Evolutionary conservation across 2,329 filamentous ascomycete species (phyloP), one percentile per base, ranked within the genome.

Genomic region (Chaetomium sp.): DNA sequence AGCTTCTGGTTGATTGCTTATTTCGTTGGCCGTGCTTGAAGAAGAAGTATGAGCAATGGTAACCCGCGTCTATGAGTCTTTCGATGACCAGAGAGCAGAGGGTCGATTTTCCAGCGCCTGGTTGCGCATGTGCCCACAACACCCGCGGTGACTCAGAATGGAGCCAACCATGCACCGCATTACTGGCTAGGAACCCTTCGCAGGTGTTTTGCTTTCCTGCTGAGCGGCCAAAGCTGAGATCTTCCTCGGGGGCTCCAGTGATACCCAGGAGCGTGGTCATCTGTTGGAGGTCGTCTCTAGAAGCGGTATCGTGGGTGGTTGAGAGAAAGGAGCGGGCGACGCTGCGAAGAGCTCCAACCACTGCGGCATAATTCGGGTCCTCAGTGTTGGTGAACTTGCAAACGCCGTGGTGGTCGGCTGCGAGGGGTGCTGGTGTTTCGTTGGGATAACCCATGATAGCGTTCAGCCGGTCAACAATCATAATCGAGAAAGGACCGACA

Each of bases 391-490:
- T 35, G 23, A 55, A 55, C 10, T 55, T 55, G 31, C 51, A 55
- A 5, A 55, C 51, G 13, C 23, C 8, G 13, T 55, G 51, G 10
- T 55, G 51, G 27, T 55, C 16, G 7, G 51, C 51, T 8, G 19
- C 21, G 16, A 55, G 51, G 0, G 51, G 51, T n/a, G 13, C 7
- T 23, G n/a, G 16, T 8, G n/a, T 55, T 9, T 71, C 70, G n/a
- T 61, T 63, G 8, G 69, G 65, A 6, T 57, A 64, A 38, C 70
- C 68, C 35, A 72, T 62, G 12, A 71, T n/a, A n/a, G n/a, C n/a
- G n/a, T n/a, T n/a, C 63, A 12, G 72, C 71, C 3, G 68, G 7
- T 71, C 70, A 4, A 75, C 71, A 19, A 75, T 65, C 10, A 70
- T 51, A 2, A 66, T 29, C 4, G 29, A 55, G 13, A 35, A 1